phyloP scores from a whole-genome alignment of 2,329 filamentous ascomycete genomes.

The Penicillium sumatraense region DNA sequence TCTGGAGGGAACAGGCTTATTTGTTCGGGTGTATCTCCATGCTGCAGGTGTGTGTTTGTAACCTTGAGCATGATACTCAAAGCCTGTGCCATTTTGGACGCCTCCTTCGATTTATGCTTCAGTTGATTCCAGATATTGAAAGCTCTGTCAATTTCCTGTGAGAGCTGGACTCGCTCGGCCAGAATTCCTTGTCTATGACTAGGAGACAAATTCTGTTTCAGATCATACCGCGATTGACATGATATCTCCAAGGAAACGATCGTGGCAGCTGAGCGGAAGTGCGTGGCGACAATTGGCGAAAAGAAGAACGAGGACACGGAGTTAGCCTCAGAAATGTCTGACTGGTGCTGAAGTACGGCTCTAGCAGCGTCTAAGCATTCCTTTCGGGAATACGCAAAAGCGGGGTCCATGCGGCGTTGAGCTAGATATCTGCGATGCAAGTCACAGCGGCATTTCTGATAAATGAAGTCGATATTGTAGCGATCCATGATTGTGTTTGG shows the following conservation, averaged over 20 bases:
- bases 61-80: slow-evolving; percentile 23
- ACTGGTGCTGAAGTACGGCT: slow-evolving; percentile 52
- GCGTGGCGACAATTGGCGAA: slow-evolving; percentile 16
- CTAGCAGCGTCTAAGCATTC: slow-evolving; percentile 52
- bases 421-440: slow-evolving; percentile 57
- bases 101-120: slow-evolving; percentile 22
- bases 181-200: slow-evolving; percentile 14
- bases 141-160: slow-evolving; percentile 15
- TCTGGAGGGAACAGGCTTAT: neutral
- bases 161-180: slow-evolving; percentile 13
- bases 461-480: slow-evolving; percentile 55
- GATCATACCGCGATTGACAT: slow-evolving; percentile 15
- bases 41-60: slow-evolving; percentile 20
- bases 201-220: slow-evolving; percentile 16
- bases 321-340: slow-evolving; percentile 52
- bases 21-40: slow-evolving; percentile 19
- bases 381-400: slow-evolving; percentile 44
- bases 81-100: slow-evolving; percentile 19
- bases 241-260: slow-evolving; percentile 23
- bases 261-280: slow-evolving; percentile 24
- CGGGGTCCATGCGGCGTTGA: slow-evolving; percentile 33
- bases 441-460: slow-evolving; percentile 54
- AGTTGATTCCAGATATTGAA: slow-evolving; percentile 20
- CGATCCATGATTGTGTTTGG: slow-evolving; percentile 54
- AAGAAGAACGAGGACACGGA: slow-evolving; percentile 42